Base-by-base conservation (phyloP, 1,139 yeast species). In the Magnusiomyces suaveolens region DNA sequence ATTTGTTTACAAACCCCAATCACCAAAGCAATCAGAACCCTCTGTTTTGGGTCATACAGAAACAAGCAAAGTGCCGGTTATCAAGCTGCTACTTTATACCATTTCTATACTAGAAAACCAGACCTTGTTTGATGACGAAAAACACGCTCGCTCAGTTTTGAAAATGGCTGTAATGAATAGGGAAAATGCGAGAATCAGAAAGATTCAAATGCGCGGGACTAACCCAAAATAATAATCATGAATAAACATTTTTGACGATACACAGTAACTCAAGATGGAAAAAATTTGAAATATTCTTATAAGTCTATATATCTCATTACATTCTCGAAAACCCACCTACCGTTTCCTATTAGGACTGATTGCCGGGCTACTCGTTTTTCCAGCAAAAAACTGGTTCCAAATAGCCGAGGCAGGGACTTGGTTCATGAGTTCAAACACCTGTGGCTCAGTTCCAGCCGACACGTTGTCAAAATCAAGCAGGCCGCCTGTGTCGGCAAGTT, bases 351-450 rank as follows among this genome's bases (percentile, higher is more conserved):
- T 21, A 33, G 50, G 50, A 47, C 33, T 47, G 43, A 47, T 47
- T 43, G 33, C 33, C n/a, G 18, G 46, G 26, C 21, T 26, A 16
- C 50, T 43, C 29, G 23, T 48, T 23, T 43, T 48, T 8, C 32
- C 56, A 2, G 53, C 58, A 54, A 84, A 83, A 60, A 81, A 83
- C 62, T 84, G 89, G 60, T 83, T 90, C 92, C 92, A 85, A 50
- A 84, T 82, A 39, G 84, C 75, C 49, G 84, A 87, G 26, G 80
- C 75, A 1, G 90, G 87, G 50, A 83, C 78, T 62, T 82, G 84
- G 61, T 76, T 78, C 56, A 84, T 77, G 69, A 84, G 70, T 61
- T 82, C 87, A 63, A 75, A 81, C 18, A 83, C 75, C 57, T 75
- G 72, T 57, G 76, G 78, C 2, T 81, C n/a, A n/a, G n/a, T n/a